A percentile compares a stretch with the other conserved stretches of the same genome.
phyloP scores from a whole-genome alignment of 257 asterid genomes.

The Fraxinus americana region DNA sequence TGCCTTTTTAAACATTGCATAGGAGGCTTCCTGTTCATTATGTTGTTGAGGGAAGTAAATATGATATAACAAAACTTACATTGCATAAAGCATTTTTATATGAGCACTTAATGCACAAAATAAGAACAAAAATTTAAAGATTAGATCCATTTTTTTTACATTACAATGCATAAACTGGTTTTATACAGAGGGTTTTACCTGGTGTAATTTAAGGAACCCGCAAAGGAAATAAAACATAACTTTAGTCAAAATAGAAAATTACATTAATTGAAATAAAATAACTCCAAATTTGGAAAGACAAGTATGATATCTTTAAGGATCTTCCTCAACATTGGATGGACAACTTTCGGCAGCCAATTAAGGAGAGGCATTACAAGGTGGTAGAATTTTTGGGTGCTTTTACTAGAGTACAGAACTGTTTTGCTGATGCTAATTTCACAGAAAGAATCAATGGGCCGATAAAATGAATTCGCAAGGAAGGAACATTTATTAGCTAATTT shows the following conservation, averaged over 20 bases:
- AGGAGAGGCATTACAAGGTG: background rate
- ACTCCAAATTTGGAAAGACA: background rate
- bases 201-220: background rate
- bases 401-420: background rate
- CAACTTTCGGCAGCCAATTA: background rate
- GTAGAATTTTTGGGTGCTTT: background rate
- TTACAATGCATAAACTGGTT: background rate
- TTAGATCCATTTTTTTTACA: background rate
- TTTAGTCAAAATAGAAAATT: background rate
- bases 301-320: background rate
- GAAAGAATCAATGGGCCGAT: background rate
- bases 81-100: background rate
- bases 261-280: background rate
- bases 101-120: background rate
- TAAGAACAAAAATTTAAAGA: background rate
- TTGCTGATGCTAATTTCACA: slow-evolving; percentile 14
- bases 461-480: background rate
- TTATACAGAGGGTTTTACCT: background rate
- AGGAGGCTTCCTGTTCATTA: background rate
- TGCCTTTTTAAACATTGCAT: too few relatives aligned
- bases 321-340: background rate
- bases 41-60: background rate
- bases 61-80: background rate
- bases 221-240: background rate
- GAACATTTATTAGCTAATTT: background rate